Evolutionary conservation across 2,329 filamentous ascomycete genomes (phyloP).

Genomic region (Thelonectria blattea): DNA sequence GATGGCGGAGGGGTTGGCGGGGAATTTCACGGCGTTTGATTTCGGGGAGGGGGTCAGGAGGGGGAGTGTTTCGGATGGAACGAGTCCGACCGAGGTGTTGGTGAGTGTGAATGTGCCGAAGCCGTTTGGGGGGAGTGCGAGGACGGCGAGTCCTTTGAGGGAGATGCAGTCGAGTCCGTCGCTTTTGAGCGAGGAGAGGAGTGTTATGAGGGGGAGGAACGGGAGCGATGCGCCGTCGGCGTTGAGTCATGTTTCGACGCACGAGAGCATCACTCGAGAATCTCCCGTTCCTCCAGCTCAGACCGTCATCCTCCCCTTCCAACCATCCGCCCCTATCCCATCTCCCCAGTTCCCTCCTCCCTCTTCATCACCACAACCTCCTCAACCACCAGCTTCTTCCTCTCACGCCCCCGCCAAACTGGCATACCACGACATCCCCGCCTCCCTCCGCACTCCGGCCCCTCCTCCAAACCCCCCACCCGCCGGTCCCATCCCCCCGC

Average conservation of each 20-base stretch:
- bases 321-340: conserved; percentile 3
- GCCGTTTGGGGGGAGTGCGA: conserved; percentile 22
- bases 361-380: background rate
- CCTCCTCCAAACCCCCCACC: conserved; percentile 16
- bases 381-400: conserved; percentile 14
- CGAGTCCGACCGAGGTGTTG: conserved; percentile 27
- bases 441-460: conserved; percentile 9
- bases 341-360: conserved; percentile 12
- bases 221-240: conserved; percentile 34
- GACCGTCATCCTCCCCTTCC: background rate
- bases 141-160: conserved; percentile 34
- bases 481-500: conserved; percentile 13
- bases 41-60: conserved; percentile 43
- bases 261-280: conserved; percentile 8
- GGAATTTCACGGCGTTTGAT: conserved; percentile 48
- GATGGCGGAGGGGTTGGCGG: conserved; percentile 43
- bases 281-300: conserved; percentile 7
- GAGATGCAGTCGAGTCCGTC: conserved; percentile 37
- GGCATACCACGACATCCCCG: conserved; percentile 12
- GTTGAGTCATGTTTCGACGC: conserved; percentile 17
- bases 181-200: conserved; percentile 25
- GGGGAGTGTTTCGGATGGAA: conserved; percentile 28
- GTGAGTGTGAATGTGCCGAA: conserved; percentile 22
- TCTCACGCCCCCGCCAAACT: conserved; percentile 24
- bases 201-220: conserved; percentile 29